Conservation (phyloP, 495 filamentous ascomycete genomes). For the Xylaria curta region DNA sequence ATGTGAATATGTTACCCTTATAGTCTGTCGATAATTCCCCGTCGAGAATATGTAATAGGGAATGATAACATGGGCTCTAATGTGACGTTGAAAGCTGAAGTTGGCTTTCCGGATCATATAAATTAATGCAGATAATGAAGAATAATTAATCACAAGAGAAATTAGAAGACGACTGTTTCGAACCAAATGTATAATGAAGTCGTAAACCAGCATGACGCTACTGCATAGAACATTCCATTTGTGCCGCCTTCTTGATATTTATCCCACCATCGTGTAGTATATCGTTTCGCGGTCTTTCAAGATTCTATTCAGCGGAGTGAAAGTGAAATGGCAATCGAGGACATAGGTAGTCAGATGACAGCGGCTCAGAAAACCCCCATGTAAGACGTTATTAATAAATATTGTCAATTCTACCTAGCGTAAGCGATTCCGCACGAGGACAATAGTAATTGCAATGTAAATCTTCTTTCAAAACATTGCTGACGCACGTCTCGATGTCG, state of each 20-base stretch:
- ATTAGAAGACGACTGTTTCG: neutral
- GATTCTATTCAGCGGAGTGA: neutral
- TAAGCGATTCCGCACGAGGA: neutral
- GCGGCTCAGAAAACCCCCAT: neutral
- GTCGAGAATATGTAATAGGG: slow-evolving; percentile 10
- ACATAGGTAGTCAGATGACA: neutral
- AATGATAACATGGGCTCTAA: neutral
- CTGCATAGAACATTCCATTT: neutral
- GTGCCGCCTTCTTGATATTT: neutral
- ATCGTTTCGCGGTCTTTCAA: neutral
- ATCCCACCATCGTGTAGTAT: neutral
- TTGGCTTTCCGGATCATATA: neutral
- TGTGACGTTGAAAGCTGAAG: neutral
- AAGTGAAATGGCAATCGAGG: neutral
- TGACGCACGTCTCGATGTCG: neutral
- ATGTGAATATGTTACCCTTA: neutral
- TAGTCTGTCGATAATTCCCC: neutral
- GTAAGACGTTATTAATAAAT: neutral
- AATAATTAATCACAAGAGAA: neutral
- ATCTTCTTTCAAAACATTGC: slow-evolving; percentile 4
- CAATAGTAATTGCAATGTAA: neutral
- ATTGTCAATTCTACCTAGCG: neutral
- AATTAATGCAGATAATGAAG: neutral
- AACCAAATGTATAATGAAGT: neutral
- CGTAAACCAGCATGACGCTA: neutral